Evolutionary conservation across 306 rosid genomes (phyloP).

Genomic region (Luffa aegyptiaca): DNA sequence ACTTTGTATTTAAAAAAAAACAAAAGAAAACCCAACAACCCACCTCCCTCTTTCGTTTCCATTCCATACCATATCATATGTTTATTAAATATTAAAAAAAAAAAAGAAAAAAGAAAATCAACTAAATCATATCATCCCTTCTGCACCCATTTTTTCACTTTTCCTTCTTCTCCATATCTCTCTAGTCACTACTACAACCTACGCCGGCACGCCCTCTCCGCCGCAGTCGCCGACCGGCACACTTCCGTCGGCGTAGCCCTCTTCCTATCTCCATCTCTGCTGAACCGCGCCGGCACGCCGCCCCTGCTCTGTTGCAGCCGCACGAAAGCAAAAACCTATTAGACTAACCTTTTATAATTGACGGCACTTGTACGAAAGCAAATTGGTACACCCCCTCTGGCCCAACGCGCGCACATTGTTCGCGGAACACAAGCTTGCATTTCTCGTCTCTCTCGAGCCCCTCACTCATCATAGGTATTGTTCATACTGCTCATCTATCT

Average conservation of each 20-base stretch:
- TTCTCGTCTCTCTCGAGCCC: not conserved
- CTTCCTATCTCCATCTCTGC: not conserved
- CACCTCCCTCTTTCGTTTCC: too few species aligned
- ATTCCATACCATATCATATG: too few species aligned
- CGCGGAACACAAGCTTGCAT: not conserved
- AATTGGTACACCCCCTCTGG: not conserved
- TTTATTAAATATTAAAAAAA: too few species aligned
- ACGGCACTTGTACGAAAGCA: not conserved
- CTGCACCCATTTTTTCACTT: too few species aligned
- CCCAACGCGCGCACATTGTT: not conserved
- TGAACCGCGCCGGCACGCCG: not conserved
- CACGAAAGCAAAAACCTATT: not conserved
- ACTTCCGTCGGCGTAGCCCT: not conserved
- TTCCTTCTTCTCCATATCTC: too few species aligned
- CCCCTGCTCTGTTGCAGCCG: not conserved
- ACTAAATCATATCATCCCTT: too few species aligned
- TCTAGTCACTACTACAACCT: not conserved
- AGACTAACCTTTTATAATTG: not conserved
- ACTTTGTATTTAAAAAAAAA: too few species aligned
- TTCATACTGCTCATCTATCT: not conserved
- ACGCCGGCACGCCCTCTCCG: not conserved
- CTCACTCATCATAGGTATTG: not conserved
- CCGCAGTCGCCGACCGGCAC: not conserved
- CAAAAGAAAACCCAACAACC: too few species aligned
- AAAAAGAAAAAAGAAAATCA: too few species aligned